Evolutionary conservation across 768 basidiomycete species (phyloP).

Genomic region (Mycena crocata): DNA sequence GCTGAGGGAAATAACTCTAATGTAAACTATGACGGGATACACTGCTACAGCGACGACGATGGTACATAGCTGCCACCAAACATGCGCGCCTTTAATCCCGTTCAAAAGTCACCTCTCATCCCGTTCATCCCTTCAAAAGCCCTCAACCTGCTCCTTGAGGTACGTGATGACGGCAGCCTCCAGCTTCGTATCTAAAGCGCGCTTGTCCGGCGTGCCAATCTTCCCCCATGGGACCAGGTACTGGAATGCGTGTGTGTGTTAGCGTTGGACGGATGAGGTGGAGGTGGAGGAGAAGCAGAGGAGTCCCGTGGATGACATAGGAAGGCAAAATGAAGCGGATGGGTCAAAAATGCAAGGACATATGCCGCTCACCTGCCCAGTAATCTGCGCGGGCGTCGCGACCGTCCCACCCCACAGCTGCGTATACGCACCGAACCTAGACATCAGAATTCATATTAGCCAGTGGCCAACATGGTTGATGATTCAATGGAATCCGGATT

Average conservation of each 20-base stretch:
- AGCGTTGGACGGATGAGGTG: no score
- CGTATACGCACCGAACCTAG: conserved; percentile 22
- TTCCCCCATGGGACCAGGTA: conserved; percentile 53
- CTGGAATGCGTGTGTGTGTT: conserved; percentile 32
- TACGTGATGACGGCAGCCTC: conserved; percentile 48
- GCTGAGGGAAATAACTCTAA: no score
- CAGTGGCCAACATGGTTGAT: background rate
- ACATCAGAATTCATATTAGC: background rate
- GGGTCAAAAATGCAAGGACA: background rate
- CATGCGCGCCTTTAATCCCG: no score
- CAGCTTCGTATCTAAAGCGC: conserved; percentile 40
- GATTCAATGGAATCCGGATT: background rate
- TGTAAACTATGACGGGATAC: no score
- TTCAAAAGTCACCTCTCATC: no score
- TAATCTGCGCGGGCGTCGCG: conserved; percentile 25
- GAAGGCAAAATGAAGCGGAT: background rate
- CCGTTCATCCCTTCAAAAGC: background rate
- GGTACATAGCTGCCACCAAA: no score
- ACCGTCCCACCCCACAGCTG: conserved; percentile 28
- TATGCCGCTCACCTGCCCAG: conserved; percentile 7
- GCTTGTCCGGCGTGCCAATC: conserved; percentile 38
- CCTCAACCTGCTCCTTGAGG: conserved; percentile 23
- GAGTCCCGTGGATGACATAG: no score
- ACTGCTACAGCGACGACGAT: no score
- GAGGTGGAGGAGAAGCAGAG: no score